A percentile compares a stretch with the other conserved stretches of the same genome.
Evolutionary conservation across 257 asterid species (phyloP).

Genomic region (Fraxinus quadrangulata): DNA sequence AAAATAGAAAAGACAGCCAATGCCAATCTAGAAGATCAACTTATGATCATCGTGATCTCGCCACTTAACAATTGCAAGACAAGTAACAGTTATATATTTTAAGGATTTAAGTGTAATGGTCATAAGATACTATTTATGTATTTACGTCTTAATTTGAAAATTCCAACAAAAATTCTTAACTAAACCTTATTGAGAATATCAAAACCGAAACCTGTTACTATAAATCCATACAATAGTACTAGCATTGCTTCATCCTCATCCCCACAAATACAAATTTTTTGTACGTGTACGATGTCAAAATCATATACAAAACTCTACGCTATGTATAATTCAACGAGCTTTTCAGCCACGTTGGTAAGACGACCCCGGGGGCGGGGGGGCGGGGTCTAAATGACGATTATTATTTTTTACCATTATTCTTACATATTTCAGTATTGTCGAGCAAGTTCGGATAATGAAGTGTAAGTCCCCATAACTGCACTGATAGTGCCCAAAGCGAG

Average conservation of each 20-base stretch:
- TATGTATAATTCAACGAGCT: not conserved
- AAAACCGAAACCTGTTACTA: not conserved
- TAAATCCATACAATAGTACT: not conserved
- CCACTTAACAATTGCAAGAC: too few species aligned
- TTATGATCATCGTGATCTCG: too few species aligned
- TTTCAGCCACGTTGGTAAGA: not conserved
- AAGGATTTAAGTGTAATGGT: not conserved
- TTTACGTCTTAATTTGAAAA: not conserved
- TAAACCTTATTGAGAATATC: not conserved
- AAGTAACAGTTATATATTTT: too few species aligned
- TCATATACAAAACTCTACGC: not conserved
- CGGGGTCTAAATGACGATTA: too few species aligned
- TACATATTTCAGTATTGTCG: not conserved
- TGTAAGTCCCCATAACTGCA: conserved; percentile 8
- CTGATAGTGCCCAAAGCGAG: not conserved
- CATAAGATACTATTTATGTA: too few species aligned
- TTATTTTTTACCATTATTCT: not conserved
- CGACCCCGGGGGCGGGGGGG: too few species aligned
- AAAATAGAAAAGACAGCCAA: too few species aligned
- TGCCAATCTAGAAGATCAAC: too few species aligned
- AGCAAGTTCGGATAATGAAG: not conserved
- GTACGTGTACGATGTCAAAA: too few species aligned
- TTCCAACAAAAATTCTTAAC: not conserved
- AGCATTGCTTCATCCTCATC: not conserved
- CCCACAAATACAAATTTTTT: not conserved